Percentiles rank a stretch among this genome's conserved stretches.
phyloP scores from a whole-genome alignment of 805 yeast species.

The Candida silvicultrix region DNA sequence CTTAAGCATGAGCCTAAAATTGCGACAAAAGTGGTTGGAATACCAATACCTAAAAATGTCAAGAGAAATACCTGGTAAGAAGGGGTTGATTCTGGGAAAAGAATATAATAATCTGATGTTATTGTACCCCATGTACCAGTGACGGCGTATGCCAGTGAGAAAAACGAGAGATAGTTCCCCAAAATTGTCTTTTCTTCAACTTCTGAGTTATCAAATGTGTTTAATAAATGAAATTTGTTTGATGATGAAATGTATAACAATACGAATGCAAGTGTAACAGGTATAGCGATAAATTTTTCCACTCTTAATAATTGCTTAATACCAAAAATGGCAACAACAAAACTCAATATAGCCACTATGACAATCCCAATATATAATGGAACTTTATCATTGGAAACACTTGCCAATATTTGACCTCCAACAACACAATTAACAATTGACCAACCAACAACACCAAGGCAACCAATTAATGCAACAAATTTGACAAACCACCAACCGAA shows the following conservation, averaged over 20 bases:
- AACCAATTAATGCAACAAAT: constrained; percentile 63
- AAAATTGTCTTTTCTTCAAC: constrained; percentile 33
- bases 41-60: constrained; percentile 58
- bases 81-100: constrained; percentile 69
- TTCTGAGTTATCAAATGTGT: constrained; percentile 27
- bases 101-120: constrained; percentile 77
- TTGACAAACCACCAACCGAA: constrained; percentile 87
- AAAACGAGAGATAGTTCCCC: constrained; percentile 71
- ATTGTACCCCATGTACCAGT: constrained; percentile 89
- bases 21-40: constrained; percentile 76
- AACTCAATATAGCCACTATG: constrained; percentile 57
- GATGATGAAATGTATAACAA: constrained; percentile 61
- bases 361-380: constrained; percentile 72
- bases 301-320: constrained; percentile 63
- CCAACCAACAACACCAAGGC: constrained; percentile 86
- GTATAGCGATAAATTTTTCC: constrained; percentile 62
- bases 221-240: constrained; percentile 31
- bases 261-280: constrained; percentile 61
- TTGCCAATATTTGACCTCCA: constrained; percentile 76
- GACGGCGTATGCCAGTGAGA: constrained; percentile 67
- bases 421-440: constrained; percentile 84
- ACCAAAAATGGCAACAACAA: constrained; percentile 71
- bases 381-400: constrained; percentile 57
- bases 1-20: constrained; percentile 67
- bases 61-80: constrained; percentile 45